phyloP scores from a whole-genome alignment of 176 grass and related monocot species.

The Pontederia crassipes region DNA sequence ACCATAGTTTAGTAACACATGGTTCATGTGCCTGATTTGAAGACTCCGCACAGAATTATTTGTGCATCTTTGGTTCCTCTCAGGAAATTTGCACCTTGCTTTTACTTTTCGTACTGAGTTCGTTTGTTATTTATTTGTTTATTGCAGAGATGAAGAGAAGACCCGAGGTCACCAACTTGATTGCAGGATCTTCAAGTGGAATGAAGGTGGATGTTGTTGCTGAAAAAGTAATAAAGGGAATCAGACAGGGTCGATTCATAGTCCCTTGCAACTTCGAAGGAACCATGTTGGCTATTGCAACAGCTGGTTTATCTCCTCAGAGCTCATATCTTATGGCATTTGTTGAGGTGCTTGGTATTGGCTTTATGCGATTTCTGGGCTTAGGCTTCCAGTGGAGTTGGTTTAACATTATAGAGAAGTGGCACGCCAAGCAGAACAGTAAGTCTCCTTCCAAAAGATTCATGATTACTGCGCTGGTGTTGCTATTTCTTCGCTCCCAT shows the following conservation, averaged over 20 bases:
- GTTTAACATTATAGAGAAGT: constrained; percentile 62
- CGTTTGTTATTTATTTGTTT: not conserved
- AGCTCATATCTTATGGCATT: constrained; percentile 55
- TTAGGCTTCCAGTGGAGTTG: constrained; percentile 74
- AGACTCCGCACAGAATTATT: too few relatives aligned
- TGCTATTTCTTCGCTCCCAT: too few relatives aligned
- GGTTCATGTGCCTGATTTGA: too few relatives aligned
- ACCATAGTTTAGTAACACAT: not conserved
- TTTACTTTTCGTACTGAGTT: too few relatives aligned
- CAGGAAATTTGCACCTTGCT: too few relatives aligned
- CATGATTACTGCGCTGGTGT: too few relatives aligned
- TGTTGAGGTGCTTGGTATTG: constrained; percentile 47
- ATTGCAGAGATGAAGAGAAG: constrained; percentile 61
- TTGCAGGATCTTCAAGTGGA: constrained; percentile 53
- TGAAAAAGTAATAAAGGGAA: constrained; percentile 56
- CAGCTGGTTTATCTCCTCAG: constrained; percentile 70
- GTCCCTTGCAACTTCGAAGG: constrained; percentile 82
- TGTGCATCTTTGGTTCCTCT: too few relatives aligned
- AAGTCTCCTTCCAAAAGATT: too few relatives aligned
- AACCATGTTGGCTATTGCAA: constrained; percentile 63
- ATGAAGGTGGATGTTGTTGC: constrained; percentile 76
- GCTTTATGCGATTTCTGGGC: constrained; percentile 57
- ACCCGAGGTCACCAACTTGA: constrained; percentile 61
- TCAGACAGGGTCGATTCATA: constrained; percentile 61
- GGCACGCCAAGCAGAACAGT: constrained; percentile 52